Evolutionary conservation across 805 yeast genomes (phyloP).

Genomic region (Metschnikowia proteae): DNA sequence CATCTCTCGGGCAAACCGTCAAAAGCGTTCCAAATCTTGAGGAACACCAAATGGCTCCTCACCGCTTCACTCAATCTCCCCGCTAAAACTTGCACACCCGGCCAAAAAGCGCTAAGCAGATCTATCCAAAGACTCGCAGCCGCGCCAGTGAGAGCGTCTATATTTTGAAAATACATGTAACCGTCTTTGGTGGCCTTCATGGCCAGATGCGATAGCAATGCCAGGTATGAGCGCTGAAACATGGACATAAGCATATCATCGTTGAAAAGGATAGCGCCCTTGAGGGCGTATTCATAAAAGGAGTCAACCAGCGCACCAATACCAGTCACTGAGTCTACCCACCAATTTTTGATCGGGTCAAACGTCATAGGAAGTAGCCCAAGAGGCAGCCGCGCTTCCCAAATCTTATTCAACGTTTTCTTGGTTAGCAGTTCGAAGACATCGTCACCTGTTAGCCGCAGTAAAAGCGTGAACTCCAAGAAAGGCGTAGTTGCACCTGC

Average conservation of each 20-base stretch:
- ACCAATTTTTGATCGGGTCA: slow-evolving; percentile 51
- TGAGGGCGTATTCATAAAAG: slow-evolving; percentile 82
- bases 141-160: slow-evolving; percentile 51
- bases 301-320: slow-evolving; percentile 92
- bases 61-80: slow-evolving; percentile 72
- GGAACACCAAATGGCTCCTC: slow-evolving; percentile 53
- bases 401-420: slow-evolving; percentile 61
- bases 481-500: slow-evolving; percentile 86
- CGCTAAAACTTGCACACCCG: slow-evolving; percentile 75
- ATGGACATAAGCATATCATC: slow-evolving; percentile 63
- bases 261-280: slow-evolving; percentile 63
- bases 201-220: slow-evolving; percentile 47
- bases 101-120: slow-evolving; percentile 81
- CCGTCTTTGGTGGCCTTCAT: slow-evolving; percentile 12
- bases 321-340: slow-evolving; percentile 65
- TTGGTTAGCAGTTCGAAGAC: slow-evolving; percentile 62
- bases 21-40: slow-evolving; percentile 76
- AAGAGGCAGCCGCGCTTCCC: slow-evolving; percentile 60
- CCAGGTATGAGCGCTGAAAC: slow-evolving; percentile 47
- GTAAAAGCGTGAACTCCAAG: slow-evolving; percentile 73
- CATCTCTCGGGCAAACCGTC: slow-evolving; percentile 89
- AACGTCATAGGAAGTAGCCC: slow-evolving; percentile 77
- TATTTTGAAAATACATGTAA: slow-evolving; percentile 49
- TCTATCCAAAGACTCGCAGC: slow-evolving; percentile 70
- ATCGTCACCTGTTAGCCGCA: slow-evolving; percentile 69